phyloP scores from a whole-genome alignment of 2,329 filamentous ascomycete species.

The Pestalotiopsis sp. region DNA sequence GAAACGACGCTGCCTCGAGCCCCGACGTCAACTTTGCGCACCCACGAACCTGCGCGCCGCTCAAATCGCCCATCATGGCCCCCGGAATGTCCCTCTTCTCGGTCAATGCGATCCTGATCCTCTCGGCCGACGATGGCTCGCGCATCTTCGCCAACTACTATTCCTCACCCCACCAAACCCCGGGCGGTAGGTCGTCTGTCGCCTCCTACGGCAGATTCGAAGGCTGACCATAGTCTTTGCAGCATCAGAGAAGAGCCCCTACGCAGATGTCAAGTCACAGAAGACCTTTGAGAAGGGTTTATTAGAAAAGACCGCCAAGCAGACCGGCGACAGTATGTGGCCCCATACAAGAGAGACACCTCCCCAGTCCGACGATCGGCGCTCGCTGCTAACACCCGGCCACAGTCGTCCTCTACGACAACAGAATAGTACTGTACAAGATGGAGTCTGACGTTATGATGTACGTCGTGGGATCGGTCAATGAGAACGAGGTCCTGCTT shows the following conservation, averaged over 20 bases:
- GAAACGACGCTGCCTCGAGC: background rate
- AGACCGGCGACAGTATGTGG: slow-evolving; percentile 52
- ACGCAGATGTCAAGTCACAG: slow-evolving; percentile 87
- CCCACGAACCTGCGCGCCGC: background rate
- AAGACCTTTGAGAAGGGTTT: slow-evolving; percentile 96
- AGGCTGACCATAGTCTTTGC: slow-evolving; percentile 27
- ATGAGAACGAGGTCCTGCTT: slow-evolving; percentile 95
- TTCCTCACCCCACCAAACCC: slow-evolving; percentile 54
- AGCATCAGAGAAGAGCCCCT: slow-evolving; percentile 67
- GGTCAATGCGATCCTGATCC: slow-evolving; percentile 75
- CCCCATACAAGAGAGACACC: background rate
- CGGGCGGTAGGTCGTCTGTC: slow-evolving; percentile 24
- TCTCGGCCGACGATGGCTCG: slow-evolving; percentile 83
- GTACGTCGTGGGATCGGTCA: slow-evolving; percentile 86
- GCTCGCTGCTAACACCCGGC: slow-evolving; percentile 2
- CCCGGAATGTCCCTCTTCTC: slow-evolving; percentile 75
- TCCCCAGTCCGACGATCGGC: background rate
- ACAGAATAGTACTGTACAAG: slow-evolving; percentile 96
- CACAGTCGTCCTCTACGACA: slow-evolving; percentile 97
- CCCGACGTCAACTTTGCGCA: background rate
- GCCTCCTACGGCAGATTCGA: slow-evolving; percentile 12
- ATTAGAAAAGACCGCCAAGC: slow-evolving; percentile 93
- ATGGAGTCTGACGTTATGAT: slow-evolving; percentile 95
- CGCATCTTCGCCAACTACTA: slow-evolving; percentile 81
- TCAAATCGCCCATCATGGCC: slow-evolving; percentile 52